Evolutionary conservation across 805 yeast genomes (phyloP).

Genomic region (Crinitomyces ghanaensis): DNA sequence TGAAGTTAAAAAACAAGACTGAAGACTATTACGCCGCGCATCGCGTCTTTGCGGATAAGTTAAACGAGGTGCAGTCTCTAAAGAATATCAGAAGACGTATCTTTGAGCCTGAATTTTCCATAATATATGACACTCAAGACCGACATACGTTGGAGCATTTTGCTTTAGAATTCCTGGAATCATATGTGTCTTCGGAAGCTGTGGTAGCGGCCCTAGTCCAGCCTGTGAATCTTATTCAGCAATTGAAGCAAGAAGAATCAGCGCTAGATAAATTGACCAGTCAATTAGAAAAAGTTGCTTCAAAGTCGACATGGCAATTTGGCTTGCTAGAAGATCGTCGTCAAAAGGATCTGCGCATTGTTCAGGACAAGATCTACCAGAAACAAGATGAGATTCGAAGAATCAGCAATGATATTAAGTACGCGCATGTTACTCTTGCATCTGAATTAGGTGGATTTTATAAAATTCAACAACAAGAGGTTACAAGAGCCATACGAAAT

Average conservation of each 20-base stretch:
- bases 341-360: constrained; percentile 21
- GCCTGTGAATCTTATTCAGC: constrained; percentile 20
- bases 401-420: constrained; percentile 23
- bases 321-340: constrained; percentile 26
- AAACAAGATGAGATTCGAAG: constrained; percentile 20
- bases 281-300: constrained; percentile 15
- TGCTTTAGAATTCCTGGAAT: constrained; percentile 1
- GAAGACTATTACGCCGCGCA: constrained; percentile 13
- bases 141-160: constrained; percentile 4
- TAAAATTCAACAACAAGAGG: constrained; percentile 24
- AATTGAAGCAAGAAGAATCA: constrained; percentile 17
- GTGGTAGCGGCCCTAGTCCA: constrained; percentile 19
- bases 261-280: constrained; percentile 16
- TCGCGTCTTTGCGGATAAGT: constrained; percentile 9
- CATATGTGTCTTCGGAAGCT: constrained; percentile 11
- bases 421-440: constrained; percentile 28
- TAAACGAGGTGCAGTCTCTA: constrained; percentile 9
- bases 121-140: constrained; percentile 6
- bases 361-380: constrained; percentile 21
- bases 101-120: too few relatives aligned
- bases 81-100: constrained; percentile 1
- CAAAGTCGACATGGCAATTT: constrained; percentile 22
- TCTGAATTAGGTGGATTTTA: constrained; percentile 30
- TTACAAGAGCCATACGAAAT: constrained; percentile 17
- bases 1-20: constrained; percentile 12